Percentiles rank a stretch among this genome's conserved stretches.
Evolutionary conservation across 208 protist species (phyloP).

Genomic region (Phytomonas serpens): DNA sequence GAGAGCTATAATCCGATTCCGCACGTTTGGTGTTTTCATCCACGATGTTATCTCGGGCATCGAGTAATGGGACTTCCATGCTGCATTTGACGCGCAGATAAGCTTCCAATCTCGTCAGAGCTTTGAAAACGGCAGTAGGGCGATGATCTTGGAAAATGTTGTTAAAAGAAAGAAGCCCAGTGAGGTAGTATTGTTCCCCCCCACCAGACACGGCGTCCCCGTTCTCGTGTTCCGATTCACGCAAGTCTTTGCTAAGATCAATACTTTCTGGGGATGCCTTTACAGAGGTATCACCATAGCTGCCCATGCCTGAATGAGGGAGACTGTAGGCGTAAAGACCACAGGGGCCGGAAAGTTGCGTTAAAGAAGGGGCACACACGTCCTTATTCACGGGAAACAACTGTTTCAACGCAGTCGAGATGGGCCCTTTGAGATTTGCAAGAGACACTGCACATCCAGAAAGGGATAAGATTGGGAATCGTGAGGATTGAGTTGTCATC

Average conservation of each 20-base stretch:
- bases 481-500: constrained; percentile 45
- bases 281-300: no score
- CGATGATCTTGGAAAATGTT: constrained; percentile 16
- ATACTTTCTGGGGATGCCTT: no score
- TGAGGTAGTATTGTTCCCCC: not conserved
- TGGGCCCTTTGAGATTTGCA: constrained; percentile 11
- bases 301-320: not conserved
- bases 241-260: no score
- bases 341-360: constrained; percentile 23
- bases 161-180: constrained; percentile 56
- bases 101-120: constrained; percentile 38
- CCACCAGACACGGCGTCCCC: no score
- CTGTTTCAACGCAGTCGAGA: constrained; percentile 20
- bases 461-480: constrained; percentile 62
- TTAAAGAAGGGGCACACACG: constrained; percentile 8
- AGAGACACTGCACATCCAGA: constrained; percentile 34
- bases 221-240: not conserved
- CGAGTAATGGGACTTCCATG: constrained; percentile 22
- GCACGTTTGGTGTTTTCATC: not conserved
- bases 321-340: constrained; percentile 27
- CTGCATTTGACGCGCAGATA: constrained; percentile 51
- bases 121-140: constrained; percentile 10
- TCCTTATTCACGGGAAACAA: constrained; percentile 13
- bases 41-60: not conserved
- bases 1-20: not conserved